phyloP scores from a whole-genome alignment of 2,329 filamentous ascomycete genomes.

The Aspergillus amoenus region DNA sequence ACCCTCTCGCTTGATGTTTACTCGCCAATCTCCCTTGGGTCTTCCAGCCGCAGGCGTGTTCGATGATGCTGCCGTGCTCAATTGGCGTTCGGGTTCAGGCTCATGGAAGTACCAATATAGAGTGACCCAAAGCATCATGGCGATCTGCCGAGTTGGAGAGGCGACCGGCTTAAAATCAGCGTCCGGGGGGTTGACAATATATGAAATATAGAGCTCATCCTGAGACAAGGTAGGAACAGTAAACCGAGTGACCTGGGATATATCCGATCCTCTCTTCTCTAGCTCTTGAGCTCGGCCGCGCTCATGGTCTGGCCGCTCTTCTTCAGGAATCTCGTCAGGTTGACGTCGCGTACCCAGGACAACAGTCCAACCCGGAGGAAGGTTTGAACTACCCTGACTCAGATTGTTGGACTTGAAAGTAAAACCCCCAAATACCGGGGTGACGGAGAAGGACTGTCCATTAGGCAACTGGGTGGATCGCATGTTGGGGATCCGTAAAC shows the following conservation, averaged over 20 bases:
- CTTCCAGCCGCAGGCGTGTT: slow-evolving; percentile 67
- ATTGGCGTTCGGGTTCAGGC: slow-evolving; percentile 64
- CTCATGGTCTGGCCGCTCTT: slow-evolving; percentile 11
- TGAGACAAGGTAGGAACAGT: slow-evolving; percentile 70
- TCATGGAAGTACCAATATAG: slow-evolving; percentile 98
- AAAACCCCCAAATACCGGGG: slow-evolving; percentile 85
- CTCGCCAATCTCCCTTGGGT: slow-evolving; percentile 81
- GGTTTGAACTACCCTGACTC: slow-evolving; percentile 63
- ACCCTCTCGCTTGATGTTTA: slow-evolving; percentile 83
- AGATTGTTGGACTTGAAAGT: slow-evolving; percentile 84
- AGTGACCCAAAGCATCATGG: slow-evolving; percentile 95
- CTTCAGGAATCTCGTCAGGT: slow-evolving; percentile 36
- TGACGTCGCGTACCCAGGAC: slow-evolving; percentile 69
- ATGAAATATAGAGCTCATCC: slow-evolving; percentile 88
- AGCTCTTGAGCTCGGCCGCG: slow-evolving; percentile 14
- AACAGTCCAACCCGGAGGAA: slow-evolving; percentile 84
- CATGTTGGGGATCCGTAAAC: slow-evolving; percentile 13
- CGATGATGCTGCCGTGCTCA: slow-evolving; percentile 63
- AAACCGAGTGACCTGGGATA: slow-evolving; percentile 50
- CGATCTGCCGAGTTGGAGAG: slow-evolving; percentile 84
- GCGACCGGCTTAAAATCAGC: slow-evolving; percentile 75
- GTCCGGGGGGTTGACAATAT: slow-evolving; percentile 79
- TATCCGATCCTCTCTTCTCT: slow-evolving; percentile 37
- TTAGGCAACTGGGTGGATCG: slow-evolving; percentile 71
- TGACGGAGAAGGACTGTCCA: slow-evolving; percentile 77